These are phyloP conservation scores for Clavispora santaluciae DNA, from an alignment of 805 yeast genomes.

Conservation along the genomic window DNA sequence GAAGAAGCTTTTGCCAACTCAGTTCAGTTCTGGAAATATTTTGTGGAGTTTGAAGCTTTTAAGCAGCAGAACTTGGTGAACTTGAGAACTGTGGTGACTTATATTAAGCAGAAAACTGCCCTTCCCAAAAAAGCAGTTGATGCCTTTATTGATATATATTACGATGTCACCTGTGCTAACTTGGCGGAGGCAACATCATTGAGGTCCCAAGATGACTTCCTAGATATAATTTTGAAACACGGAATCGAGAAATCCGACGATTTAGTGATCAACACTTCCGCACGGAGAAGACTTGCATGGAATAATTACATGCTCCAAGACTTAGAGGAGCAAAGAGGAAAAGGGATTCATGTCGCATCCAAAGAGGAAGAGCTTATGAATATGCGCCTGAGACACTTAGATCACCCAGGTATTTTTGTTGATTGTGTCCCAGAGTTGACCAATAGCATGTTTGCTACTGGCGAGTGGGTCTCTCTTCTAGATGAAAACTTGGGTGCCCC, in stretches of 20 bases:
- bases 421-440: constrained; percentile 34
- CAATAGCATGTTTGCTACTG: constrained; percentile 19
- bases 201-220: constrained; percentile 12
- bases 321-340: constrained; percentile 9
- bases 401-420: constrained; percentile 32
- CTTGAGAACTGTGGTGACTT: constrained; percentile 40
- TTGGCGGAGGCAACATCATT: constrained; percentile 16
- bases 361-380: constrained; percentile 20
- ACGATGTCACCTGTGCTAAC: constrained; percentile 18
- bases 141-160: constrained; percentile 29
- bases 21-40: constrained; percentile 52
- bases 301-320: constrained; percentile 17
- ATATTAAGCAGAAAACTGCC: constrained; percentile 40
- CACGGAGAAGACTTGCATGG: constrained; percentile 19
- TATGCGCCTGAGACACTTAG: constrained; percentile 19
- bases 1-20: constrained; percentile 35
- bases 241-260: constrained; percentile 25
- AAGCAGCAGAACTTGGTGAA: constrained; percentile 39
- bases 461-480: constrained; percentile 19
- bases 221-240: constrained; percentile 9
- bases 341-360: constrained; percentile 1
- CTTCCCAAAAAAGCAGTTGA: constrained; percentile 49
- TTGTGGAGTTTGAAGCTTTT: constrained; percentile 48
- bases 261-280: constrained; percentile 21
- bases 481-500: constrained; percentile 20